Evolutionary conservation across 2,329 filamentous ascomycete species (phyloP), one percentile per base, ranked within the genome.

Genomic region (Colletotrichum magnum): DNA sequence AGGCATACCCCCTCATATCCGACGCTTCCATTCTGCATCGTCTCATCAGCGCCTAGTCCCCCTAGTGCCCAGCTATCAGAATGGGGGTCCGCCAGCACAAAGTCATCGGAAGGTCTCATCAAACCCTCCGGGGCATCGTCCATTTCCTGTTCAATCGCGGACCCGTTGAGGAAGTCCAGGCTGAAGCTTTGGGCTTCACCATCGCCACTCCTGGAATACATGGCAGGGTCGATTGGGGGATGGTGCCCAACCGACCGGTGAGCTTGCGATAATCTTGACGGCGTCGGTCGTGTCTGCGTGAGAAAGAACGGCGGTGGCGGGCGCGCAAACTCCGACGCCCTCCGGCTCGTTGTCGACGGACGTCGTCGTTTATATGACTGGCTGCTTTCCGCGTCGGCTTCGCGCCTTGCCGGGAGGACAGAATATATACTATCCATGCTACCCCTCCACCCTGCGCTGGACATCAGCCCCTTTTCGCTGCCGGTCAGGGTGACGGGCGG

Each of bases 341-440:
- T 73, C 28, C 77, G 74, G 32, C 74, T 75, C 43, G 69, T 68
- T 7, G 71, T 63, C 18, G 62, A 54, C 5, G 77, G 74, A 4
- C 79, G 73, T 13, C 75, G 74, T 67, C 75, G 79, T 69, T 81
- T 81, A 6, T 69, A 64, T 2, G 75, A 73, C 43, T 75, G 74
- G 5, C 43, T 69, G n/a, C 73, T 72, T 3, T 74, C 74, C 1
- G 58, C 39, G 43, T 79, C 75, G 6, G 76, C 74, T 69, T 79
- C 78, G 15, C 79, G 75, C 21, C 79, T 77, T 3, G 73, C 71
- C 1, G 79, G 79, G 6, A 80, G 61, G 47, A 75, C 67, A 6
- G 77, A 74, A 52, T 74, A 72, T 4, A 71, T 66, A 51, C 50
- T 66, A n/a, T 69, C 69, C 47, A 58, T 51, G 32, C 52, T 64